Evolutionary conservation across 2,329 filamentous ascomycete species (phyloP).

Genomic region (Dothideomycetes sp.): DNA sequence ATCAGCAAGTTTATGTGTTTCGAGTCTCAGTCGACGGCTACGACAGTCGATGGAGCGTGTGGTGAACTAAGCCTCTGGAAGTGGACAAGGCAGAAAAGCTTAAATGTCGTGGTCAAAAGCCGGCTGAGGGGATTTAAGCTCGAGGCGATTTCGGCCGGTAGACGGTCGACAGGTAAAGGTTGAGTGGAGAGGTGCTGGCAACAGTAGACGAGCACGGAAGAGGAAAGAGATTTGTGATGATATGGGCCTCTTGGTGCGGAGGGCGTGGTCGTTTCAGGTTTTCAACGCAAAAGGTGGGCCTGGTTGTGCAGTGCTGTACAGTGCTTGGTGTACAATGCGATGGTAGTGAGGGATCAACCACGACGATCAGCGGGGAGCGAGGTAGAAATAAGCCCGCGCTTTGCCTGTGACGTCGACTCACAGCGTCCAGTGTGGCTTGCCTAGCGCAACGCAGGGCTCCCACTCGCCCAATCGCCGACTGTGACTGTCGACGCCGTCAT

Average conservation of each 20-base stretch:
- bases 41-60: neutral
- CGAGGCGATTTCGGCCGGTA: conserved; percentile 11
- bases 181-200: conserved; percentile 7
- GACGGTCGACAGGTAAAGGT: no score
- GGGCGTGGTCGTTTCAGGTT: conserved; percentile 11
- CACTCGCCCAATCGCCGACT: conserved; percentile 8
- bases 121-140: conserved; percentile 5
- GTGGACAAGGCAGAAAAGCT: conserved; percentile 8
- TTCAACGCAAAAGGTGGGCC: conserved; percentile 11
- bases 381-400: conserved; percentile 12
- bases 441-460: conserved; percentile 9
- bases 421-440: conserved; percentile 10
- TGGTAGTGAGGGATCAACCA: conserved; percentile 7
- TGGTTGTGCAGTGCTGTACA: conserved; percentile 9
- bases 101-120: neutral
- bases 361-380: conserved; percentile 13
- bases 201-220: conserved; percentile 7
- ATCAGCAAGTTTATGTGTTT: conserved; percentile 38
- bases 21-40: conserved; percentile 5
- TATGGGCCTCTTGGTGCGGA: conserved; percentile 8
- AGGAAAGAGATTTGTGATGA: conserved; percentile 8
- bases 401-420: conserved; percentile 11
- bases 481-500: conserved; percentile 4
- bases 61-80: conserved; percentile 7
- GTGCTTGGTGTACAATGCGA: no score